Conservation (phyloP, 768 basidiomycete genomes). For the Cystobasidium tubakii region DNA sequence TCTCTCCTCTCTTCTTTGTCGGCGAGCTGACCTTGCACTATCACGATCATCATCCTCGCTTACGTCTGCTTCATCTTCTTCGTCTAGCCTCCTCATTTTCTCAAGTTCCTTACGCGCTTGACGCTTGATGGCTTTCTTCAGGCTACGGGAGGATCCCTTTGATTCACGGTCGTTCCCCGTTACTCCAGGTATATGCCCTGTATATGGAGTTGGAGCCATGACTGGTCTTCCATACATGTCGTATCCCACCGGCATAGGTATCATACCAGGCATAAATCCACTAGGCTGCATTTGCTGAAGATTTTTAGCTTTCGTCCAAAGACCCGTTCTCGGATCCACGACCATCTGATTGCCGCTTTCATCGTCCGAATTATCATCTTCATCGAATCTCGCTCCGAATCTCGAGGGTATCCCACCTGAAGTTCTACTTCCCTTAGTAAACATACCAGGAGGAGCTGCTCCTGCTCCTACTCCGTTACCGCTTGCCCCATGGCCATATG, state of each 20-base stretch:
- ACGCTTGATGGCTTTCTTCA: constrained; percentile 12
- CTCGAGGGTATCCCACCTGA: constrained; percentile 11
- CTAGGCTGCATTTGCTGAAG: not conserved
- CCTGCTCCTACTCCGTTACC: constrained; percentile 22
- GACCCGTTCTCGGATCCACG: constrained; percentile 19
- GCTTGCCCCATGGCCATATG: constrained; percentile 8
- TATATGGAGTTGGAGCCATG: not conserved
- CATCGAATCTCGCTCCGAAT: not conserved
- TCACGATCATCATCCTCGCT: not conserved
- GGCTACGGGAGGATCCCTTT: not conserved
- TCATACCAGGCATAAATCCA: constrained; percentile 1
- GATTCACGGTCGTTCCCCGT: not conserved
- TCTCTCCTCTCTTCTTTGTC: constrained; percentile 8
- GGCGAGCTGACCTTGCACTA: not conserved
- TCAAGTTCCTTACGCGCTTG: constrained; percentile 19
- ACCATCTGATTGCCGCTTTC: constrained; percentile 1
- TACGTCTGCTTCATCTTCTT: not conserved
- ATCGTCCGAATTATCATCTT: not conserved
- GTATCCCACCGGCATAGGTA: constrained; percentile 23
- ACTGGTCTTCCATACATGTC: constrained; percentile 31
- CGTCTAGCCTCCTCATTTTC: not conserved
- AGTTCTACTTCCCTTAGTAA: not conserved
- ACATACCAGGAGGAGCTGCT: constrained; percentile 23
- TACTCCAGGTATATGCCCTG: not conserved
- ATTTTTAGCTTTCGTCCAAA: constrained; percentile 3